A percentile compares a stretch with the other conserved stretches of the same genome.
Conservation (phyloP, 352 stramenopile species). For the Peronospora destructor region DNA sequence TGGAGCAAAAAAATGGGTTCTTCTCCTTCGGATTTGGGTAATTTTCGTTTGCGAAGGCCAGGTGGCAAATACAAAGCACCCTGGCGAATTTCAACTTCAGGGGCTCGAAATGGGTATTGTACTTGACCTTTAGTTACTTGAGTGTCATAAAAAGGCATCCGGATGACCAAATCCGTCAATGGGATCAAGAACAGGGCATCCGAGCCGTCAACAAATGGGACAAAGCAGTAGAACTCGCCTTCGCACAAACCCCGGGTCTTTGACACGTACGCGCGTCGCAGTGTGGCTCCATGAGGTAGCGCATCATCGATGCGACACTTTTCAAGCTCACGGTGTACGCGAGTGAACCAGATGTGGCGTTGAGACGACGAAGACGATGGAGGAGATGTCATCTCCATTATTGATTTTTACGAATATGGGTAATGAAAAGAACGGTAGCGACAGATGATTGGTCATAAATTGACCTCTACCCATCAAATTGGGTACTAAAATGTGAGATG, state of each 20-base stretch:
- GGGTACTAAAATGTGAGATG: neutral
- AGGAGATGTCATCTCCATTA: constrained; percentile 17
- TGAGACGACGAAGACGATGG: constrained; percentile 20
- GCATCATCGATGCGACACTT: constrained; percentile 37
- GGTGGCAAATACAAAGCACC: constrained; percentile 46
- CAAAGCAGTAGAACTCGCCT: constrained; percentile 65
- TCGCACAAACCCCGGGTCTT: constrained; percentile 39
- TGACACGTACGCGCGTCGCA: constrained; percentile 44
- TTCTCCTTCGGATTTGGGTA: constrained; percentile 7
- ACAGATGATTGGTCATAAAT: constrained; percentile 15
- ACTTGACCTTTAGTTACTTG: constrained; percentile 24
- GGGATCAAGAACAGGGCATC: constrained; percentile 59
- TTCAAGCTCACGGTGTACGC: constrained; percentile 64
- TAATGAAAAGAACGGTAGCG: constrained; percentile 1
- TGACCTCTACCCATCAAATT: no score
- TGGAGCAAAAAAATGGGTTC: constrained; percentile 33
- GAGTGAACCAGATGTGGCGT: constrained; percentile 64
- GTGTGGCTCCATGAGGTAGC: constrained; percentile 37
- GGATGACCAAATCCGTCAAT: constrained; percentile 44
- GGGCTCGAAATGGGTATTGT: constrained; percentile 59
- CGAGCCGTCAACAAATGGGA: constrained; percentile 66
- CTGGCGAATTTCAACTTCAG: constrained; percentile 38
- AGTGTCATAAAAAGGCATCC: constrained; percentile 45
- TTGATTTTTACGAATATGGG: neutral
- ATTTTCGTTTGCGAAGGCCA: constrained; percentile 36